phyloP scores from a whole-genome alignment of 495 filamentous ascomycete genomes.

The Parmelia sp. region DNA sequence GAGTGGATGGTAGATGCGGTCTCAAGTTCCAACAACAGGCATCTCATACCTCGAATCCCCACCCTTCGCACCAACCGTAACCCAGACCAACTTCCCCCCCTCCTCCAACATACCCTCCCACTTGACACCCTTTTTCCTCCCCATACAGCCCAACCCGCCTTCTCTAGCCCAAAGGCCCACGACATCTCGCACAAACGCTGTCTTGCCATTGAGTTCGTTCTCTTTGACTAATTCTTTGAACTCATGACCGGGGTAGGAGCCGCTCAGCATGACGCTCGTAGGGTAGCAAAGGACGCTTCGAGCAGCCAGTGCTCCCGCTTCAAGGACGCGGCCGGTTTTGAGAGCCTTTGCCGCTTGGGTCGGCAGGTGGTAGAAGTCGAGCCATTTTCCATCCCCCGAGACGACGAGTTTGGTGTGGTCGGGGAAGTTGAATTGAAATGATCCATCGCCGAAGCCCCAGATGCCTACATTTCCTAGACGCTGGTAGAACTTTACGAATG shows the following conservation, averaged over 20 bases:
- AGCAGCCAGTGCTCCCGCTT: conserved; percentile 54
- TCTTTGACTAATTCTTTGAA: conserved; percentile 60
- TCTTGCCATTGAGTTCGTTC: conserved; percentile 74
- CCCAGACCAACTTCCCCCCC: conserved; percentile 75
- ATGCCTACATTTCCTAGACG: conserved; percentile 79
- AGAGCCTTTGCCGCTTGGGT: conserved; percentile 60
- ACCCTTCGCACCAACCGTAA: conserved; percentile 68
- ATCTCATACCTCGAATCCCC: conserved; percentile 55
- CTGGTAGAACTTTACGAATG: conserved; percentile 83
- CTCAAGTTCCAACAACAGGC: conserved; percentile 1
- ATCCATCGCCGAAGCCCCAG: conserved; percentile 84
- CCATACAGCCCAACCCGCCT: conserved; percentile 57
- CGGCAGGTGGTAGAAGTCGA: conserved; percentile 80
- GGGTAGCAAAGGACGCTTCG: conserved; percentile 55
- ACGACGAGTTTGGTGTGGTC: conserved; percentile 93
- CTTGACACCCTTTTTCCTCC: conserved; percentile 47
- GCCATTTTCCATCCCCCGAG: conserved; percentile 64
- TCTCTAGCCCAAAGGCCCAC: conserved; percentile 66
- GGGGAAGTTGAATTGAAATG: conserved; percentile 91
- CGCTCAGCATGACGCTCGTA: conserved; percentile 43
- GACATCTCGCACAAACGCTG: conserved; percentile 64
- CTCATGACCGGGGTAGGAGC: conserved; percentile 29
- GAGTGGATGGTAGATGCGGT: not conserved
- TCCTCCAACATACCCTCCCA: conserved; percentile 66
- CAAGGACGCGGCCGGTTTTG: conserved; percentile 54